Evolutionary conservation across 208 protist genomes (phyloP), one percentile per base, ranked within the genome.

Genomic region (Wallacemonas sp.): DNA sequence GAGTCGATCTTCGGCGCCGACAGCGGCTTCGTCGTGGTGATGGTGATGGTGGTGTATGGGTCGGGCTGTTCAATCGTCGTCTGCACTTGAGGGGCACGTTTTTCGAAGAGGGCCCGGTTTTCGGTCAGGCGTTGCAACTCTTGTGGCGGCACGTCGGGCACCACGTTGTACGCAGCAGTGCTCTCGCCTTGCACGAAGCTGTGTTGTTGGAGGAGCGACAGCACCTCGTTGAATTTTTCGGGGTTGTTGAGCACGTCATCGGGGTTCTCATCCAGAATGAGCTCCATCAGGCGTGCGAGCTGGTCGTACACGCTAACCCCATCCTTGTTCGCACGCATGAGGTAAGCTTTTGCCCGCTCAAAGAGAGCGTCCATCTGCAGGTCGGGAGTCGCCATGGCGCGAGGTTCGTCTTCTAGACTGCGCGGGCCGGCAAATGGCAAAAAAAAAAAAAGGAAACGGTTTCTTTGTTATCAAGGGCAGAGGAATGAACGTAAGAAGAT

Each of bases 281-380:
- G 22, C 68, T 92, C 81, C 81, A 97, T 92, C 42, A 97, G 63
- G 0, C 90, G 78, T 13, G 83, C 79, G 26, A 97, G 84, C 63
- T 97, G 93, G 45, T 97, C 93, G 73, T 97, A 97, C 19, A 92
- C 86, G 60, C 90, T 96, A 33, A 93, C 76, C 41, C 92, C 92
- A 66, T 95, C 87, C 58, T 83, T 88, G 65, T 93, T 89, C 10
- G 85, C 83, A 46, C 68, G 77, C 89, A 95, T 92, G 21, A 97
- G 78, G 63, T 93, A 95, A 19, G 90, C 81, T 67, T 97, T 97
- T 33, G 89, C 84, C 34, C 77, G 88, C 69, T 79, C 65, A 36
- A 97, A 94, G 50, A 91, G 81, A 15, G 67, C 70, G 48, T 90
- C 83, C 50, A 86, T 45, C 48, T 81, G 67, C 37, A 66, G 45